These are phyloP conservation scores for Diplodia sapinea DNA, from an alignment of 2,329 filamentous ascomycete species.

Conservation along the genomic window DNA sequence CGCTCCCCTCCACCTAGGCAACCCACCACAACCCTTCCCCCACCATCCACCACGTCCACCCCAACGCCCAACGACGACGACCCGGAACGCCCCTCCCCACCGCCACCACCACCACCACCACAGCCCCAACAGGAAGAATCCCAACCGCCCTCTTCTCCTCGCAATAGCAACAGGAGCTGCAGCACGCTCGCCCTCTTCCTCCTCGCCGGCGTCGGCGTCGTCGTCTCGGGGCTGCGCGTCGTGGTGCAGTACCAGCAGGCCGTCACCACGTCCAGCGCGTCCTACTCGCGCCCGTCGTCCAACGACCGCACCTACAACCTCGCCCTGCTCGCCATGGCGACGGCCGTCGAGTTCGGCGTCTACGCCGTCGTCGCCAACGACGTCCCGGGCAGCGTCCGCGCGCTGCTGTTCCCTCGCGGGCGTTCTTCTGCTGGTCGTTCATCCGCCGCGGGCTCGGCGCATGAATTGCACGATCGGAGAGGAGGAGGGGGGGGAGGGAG, in stretches of 20 bases:
- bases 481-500: neutral
- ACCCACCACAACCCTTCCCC: neutral
- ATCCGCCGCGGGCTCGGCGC: neutral
- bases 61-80: neutral
- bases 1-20: neutral
- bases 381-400: neutral
- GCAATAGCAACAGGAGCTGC: neutral
- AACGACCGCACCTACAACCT: slow-evolving; percentile 20
- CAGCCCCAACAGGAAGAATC: neutral
- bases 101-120: too few relatives aligned
- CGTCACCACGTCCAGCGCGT: neutral
- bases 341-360: slow-evolving; percentile 8
- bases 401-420: neutral
- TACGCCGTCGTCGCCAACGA: slow-evolving; percentile 2
- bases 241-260: slow-evolving; percentile 9
- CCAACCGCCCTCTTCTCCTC: too few relatives aligned
- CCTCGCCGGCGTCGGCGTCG: slow-evolving; percentile 4
- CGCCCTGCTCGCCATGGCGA: neutral
- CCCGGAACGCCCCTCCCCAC: neutral
- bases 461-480: neutral
- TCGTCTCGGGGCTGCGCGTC: slow-evolving; percentile 24
- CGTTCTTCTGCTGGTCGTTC: neutral
- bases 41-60: neutral
- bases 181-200: neutral
- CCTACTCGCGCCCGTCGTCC: neutral